Percentiles rank a stretch among this genome's conserved stretches.
phyloP scores from a whole-genome alignment of 116 monocot species.

The Dioscorea cayenensis region DNA sequence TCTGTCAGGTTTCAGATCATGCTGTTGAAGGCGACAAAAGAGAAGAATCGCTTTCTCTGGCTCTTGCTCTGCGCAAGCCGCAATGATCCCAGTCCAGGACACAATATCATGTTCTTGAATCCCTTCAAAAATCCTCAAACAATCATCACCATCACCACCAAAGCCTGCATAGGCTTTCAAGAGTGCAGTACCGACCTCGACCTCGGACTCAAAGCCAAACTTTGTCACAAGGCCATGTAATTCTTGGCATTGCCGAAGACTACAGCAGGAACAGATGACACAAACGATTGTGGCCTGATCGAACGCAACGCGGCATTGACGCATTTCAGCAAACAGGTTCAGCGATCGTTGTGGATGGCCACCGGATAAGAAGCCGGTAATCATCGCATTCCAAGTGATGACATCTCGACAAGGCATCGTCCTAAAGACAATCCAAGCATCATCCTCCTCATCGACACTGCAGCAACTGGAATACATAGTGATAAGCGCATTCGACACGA shows the following conservation, averaged over 20 bases:
- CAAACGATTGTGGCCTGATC: slow-evolving; percentile 18
- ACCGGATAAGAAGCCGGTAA: slow-evolving; percentile 7
- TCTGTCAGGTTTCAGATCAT: slow-evolving; percentile 17
- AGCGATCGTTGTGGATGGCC: background rate
- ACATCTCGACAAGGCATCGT: slow-evolving; percentile 11
- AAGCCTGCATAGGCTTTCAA: slow-evolving; percentile 10
- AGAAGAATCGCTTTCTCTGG: slow-evolving; percentile 13
- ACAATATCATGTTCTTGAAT: slow-evolving; percentile 13
- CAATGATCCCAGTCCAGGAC: slow-evolving; percentile 33
- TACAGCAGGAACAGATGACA: slow-evolving; percentile 8
- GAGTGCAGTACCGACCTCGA: slow-evolving; percentile 24
- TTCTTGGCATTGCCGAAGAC: background rate
- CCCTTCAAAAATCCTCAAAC: slow-evolving; percentile 1
- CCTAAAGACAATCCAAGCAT: slow-evolving; percentile 21
- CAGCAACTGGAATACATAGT: slow-evolving; percentile 30
- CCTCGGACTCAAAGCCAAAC: slow-evolving; percentile 10
- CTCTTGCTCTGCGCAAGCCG: slow-evolving; percentile 13
- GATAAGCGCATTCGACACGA: slow-evolving; percentile 26
- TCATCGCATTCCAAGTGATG: slow-evolving; percentile 40
- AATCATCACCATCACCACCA: slow-evolving; percentile 18
- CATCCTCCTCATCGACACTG: background rate
- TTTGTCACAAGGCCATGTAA: slow-evolving; percentile 20
- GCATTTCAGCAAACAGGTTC: slow-evolving; percentile 17
- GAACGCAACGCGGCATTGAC: background rate
- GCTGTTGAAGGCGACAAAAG: slow-evolving; percentile 7